Conservation (phyloP, 495 filamentous ascomycete species). For the Talaromyces trachyspermus region DNA sequence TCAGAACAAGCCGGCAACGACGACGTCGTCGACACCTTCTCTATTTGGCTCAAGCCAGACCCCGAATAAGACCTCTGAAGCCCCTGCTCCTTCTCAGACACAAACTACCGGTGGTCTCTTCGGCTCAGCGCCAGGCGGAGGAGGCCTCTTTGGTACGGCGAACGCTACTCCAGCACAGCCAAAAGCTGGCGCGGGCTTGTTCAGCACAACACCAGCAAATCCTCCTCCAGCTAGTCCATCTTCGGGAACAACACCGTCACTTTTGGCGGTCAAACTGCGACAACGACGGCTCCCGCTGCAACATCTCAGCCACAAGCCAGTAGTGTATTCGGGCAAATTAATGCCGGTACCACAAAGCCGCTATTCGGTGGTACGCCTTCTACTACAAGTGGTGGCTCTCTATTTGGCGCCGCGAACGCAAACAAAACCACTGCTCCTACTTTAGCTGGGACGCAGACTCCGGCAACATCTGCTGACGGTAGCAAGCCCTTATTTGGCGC, state of each 20-base stretch:
- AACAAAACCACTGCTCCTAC: slow-evolving; percentile 26
- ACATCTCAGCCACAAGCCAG: slow-evolving; percentile 9
- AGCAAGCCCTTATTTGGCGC: slow-evolving; percentile 24
- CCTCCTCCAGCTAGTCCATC: slow-evolving; percentile 43
- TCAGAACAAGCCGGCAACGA: slow-evolving; percentile 19
- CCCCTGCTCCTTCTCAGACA: slow-evolving; percentile 26
- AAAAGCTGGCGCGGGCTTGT: slow-evolving; percentile 22
- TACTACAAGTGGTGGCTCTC: slow-evolving; percentile 6
- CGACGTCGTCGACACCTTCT: slow-evolving; percentile 18
- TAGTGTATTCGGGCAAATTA: slow-evolving; percentile 4
- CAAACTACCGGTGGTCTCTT: slow-evolving; percentile 42
- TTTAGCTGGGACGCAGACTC: slow-evolving; percentile 32
- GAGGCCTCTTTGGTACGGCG: slow-evolving; percentile 31
- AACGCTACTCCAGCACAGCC: slow-evolving; percentile 35
- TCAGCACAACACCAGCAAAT: slow-evolving; percentile 60
- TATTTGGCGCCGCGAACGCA: slow-evolving; percentile 33
- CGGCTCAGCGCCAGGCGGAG: slow-evolving; percentile 28
- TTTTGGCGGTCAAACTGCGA: slow-evolving; percentile 17
- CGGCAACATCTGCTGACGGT: slow-evolving; percentile 21
- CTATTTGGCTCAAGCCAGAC: slow-evolving; percentile 28
- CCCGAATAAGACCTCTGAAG: slow-evolving; percentile 33
- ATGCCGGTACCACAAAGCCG: slow-evolving; percentile 1
- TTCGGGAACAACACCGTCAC: slow-evolving; percentile 17
- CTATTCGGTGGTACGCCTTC: slow-evolving; percentile 9
- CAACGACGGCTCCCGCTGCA: slow-evolving; percentile 12